Base-by-base conservation (phyloP, 768 basidiomycete genomes). In the Psilocybe azurescens region DNA sequence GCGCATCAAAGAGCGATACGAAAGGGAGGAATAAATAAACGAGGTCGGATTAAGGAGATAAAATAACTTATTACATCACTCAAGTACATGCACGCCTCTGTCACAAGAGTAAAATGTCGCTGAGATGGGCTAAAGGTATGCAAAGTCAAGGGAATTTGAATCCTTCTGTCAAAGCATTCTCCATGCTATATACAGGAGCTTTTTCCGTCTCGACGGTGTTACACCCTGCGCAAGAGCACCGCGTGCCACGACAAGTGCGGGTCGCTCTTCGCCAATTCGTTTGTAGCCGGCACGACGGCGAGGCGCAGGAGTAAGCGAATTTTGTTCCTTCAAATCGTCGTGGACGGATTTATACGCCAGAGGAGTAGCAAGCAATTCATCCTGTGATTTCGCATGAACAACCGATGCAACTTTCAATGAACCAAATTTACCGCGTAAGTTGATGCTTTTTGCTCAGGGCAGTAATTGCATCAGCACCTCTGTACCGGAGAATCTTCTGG, bases 401-500 rank as follows among this genome's bases (percentile, higher is more conserved):
- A 61, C 61, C 58, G 61, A 56, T 41, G 47, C 49, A 36, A 30
- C 39, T 56, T 4, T 11, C n/a, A 20, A 44, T 24, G 29, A 55
- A 44, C 33, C 38, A 39, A 29, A 81, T 90, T 68, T 69, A 93
- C 93, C 63, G 89, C 83, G 73, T 94, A 87, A 48, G 83, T 79
- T 30, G 79, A 77, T 5, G 87, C 89, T 69, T 88, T 63, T 76
- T 70, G 58, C 80, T 79, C 28, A 94, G 70, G 24, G 83, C 78
- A 9, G 69, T 60, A 8, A 83, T 67, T 28, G 86, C 86, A 60
- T 77, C 76, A 30, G 69, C 65, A 16, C 79, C 75, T 56, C 89
- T 80, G 71, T 83, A 94, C 56, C 78, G 86, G 20, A 94, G 75
- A 3, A 89, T 80, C 73, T 93, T 93, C 67, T 89, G 85, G 41